Evolutionary conservation across 1,284 basidiomycete genomes (phyloP).

Genomic region (Ganoderma leucocontextum): DNA sequence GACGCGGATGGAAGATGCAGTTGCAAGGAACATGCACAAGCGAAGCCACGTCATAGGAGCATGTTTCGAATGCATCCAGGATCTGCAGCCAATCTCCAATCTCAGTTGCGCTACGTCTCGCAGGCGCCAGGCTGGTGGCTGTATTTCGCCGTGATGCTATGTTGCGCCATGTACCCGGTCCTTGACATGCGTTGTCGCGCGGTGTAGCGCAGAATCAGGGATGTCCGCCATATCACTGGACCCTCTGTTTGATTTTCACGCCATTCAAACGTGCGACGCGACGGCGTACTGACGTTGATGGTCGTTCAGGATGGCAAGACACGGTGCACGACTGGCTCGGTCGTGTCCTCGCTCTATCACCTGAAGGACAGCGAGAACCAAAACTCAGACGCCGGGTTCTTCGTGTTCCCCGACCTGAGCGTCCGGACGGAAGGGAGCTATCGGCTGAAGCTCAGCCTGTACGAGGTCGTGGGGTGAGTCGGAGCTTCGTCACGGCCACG

Average conservation of each 20-base stretch:
- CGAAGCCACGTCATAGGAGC: constrained; percentile 1
- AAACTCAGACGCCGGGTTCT: constrained; percentile 89
- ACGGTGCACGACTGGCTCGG: constrained; percentile 87
- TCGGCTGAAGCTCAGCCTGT: constrained; percentile 89
- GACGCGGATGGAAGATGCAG: background rate
- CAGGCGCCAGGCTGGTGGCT: constrained; percentile 8
- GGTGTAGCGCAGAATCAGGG: constrained; percentile 2
- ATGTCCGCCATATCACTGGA: background rate
- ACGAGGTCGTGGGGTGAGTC: constrained; percentile 91
- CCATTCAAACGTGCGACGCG: background rate
- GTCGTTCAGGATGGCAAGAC: constrained; percentile 81
- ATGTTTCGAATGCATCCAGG: background rate
- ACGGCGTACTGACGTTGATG: background rate
- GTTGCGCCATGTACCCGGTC: constrained; percentile 19
- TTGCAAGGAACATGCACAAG: background rate
- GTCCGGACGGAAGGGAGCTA: constrained; percentile 90
- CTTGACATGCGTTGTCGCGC: background rate
- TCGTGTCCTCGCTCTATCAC: constrained; percentile 94
- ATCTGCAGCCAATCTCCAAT: constrained; percentile 19
- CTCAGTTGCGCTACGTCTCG: background rate
- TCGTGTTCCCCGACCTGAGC: constrained; percentile 89
- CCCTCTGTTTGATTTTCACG: background rate
- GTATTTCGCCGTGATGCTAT: background rate
- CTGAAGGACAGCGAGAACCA: constrained; percentile 90
- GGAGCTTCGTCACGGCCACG: background rate